These are phyloP conservation scores for Trichophyton schoenleinii DNA, from an alignment of 2,329 filamentous ascomycete species.

Conservation along the genomic window DNA sequence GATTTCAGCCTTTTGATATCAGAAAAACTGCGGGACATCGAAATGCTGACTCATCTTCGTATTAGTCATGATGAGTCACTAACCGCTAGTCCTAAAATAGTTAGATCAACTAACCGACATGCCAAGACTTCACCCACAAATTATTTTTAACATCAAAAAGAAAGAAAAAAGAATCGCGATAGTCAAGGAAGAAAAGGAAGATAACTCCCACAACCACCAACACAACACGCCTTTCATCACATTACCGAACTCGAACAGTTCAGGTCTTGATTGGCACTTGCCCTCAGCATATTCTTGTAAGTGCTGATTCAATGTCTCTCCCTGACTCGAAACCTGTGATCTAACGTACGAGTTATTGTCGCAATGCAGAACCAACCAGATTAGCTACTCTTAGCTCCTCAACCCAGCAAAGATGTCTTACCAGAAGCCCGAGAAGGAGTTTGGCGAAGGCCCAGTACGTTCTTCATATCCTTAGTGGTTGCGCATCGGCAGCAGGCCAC, in stretches of 20 bases:
- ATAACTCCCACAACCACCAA: not conserved
- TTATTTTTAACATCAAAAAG: not conserved
- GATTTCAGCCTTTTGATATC: not conserved
- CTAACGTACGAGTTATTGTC: conserved; percentile 15
- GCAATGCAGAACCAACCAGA: conserved; percentile 12
- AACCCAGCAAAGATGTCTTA: conserved; percentile 61
- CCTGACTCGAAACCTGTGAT: conserved; percentile 13
- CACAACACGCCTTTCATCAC: conserved; percentile 52
- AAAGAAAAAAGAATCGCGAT: not conserved
- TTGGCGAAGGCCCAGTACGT: conserved; percentile 73
- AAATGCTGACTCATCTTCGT: not conserved
- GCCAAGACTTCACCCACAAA: not conserved
- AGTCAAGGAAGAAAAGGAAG: not conserved
- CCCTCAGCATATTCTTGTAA: not conserved
- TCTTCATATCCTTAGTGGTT: not conserved
- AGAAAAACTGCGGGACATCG: not conserved
- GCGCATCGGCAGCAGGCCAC: not conserved
- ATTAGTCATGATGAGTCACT: conserved; percentile 1
- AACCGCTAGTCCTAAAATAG: not conserved
- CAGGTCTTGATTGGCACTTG: conserved; percentile 63
- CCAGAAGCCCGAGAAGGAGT: conserved; percentile 91
- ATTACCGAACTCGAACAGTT: conserved; percentile 62
- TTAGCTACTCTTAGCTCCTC: not conserved
- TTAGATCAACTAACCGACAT: not conserved
- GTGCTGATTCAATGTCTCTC: not conserved